Percentiles rank a stretch among this genome's conserved stretches.
These are phyloP conservation scores for Sarocladium strictum DNA, from an alignment of 2,329 filamentous ascomycete genomes.

Conservation along the genomic window DNA sequence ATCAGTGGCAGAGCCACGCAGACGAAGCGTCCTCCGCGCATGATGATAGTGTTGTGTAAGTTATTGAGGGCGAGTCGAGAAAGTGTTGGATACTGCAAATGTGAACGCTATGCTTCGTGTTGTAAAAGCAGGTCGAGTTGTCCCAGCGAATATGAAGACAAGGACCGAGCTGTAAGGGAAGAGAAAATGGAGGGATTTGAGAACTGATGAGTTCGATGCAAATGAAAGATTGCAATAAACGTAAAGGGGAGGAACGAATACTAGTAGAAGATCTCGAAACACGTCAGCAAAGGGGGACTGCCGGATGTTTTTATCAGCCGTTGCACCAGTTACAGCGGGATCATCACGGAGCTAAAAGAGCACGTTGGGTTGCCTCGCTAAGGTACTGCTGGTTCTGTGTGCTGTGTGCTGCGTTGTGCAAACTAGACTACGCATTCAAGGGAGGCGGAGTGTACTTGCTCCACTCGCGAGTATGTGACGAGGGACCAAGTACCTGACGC, in stretches of 20 bases:
- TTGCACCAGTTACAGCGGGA: constrained; percentile 2
- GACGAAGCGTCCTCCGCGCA: constrained; percentile 68
- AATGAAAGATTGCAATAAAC: not conserved
- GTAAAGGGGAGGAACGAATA: not conserved
- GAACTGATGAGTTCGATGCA: not conserved
- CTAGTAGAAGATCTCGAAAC: not conserved
- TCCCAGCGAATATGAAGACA: not conserved
- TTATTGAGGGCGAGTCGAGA: too few relatives aligned
- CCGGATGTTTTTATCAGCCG: constrained; percentile 3
- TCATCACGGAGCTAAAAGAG: too few relatives aligned
- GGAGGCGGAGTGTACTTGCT: constrained; percentile 3
- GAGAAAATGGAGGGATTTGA: not conserved
- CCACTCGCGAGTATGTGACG: not conserved
- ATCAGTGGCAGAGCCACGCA: constrained; percentile 85
- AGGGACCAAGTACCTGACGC: not conserved
- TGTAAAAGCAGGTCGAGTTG: not conserved
- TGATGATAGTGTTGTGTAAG: constrained; percentile 26
- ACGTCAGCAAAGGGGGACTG: not conserved
- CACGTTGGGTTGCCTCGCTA: not conserved
- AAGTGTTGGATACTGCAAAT: too few relatives aligned
- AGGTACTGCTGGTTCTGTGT: too few relatives aligned
- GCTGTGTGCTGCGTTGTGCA: too few relatives aligned
- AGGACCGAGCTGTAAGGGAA: not conserved
- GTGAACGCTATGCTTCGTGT: not conserved
- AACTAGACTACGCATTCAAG: too few relatives aligned